Conservation (phyloP, 1,284 basidiomycete species). For the Peniophora sp. region DNA sequence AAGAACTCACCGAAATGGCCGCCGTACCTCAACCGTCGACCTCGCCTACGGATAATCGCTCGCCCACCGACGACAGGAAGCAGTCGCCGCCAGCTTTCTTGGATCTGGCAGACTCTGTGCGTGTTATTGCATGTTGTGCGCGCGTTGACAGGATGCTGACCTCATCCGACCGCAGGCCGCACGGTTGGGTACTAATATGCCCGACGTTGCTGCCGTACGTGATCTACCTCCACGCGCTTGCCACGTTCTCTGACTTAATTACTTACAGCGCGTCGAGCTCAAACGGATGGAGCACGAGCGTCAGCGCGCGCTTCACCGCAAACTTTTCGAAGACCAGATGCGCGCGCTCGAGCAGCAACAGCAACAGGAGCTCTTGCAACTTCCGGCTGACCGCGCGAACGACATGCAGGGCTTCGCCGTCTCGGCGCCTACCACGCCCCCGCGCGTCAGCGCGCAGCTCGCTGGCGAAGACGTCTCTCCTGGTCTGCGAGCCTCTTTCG, state of each 20-base stretch:
- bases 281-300: slow-evolving; percentile 89
- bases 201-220: slow-evolving; percentile 73
- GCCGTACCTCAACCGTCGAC: slow-evolving; percentile 53
- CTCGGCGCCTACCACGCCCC: slow-evolving; percentile 77
- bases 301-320: slow-evolving; percentile 78
- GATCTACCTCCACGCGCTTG: not conserved
- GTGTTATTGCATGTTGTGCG: slow-evolving; percentile 26
- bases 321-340: slow-evolving; percentile 92
- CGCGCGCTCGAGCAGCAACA: slow-evolving; percentile 86
- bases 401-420: slow-evolving; percentile 64
- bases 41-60: slow-evolving; percentile 61
- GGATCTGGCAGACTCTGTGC: slow-evolving; percentile 82
- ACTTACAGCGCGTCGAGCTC: slow-evolving; percentile 71
- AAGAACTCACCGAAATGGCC: slow-evolving; percentile 49
- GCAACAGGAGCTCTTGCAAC: slow-evolving; percentile 70
- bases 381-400: slow-evolving; percentile 53
- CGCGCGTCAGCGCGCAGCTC: slow-evolving; percentile 61
- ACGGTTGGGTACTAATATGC: slow-evolving; percentile 75
- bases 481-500: slow-evolving; percentile 32
- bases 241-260: not conserved
- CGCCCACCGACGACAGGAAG: slow-evolving; percentile 60
- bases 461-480: slow-evolving; percentile 31
- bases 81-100: slow-evolving; percentile 83
- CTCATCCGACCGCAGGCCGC: slow-evolving; percentile 45
- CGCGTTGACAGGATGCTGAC: slow-evolving; percentile 14